phyloP scores from a whole-genome alignment of 306 rosid species.

The Bauhinia variegata region DNA sequence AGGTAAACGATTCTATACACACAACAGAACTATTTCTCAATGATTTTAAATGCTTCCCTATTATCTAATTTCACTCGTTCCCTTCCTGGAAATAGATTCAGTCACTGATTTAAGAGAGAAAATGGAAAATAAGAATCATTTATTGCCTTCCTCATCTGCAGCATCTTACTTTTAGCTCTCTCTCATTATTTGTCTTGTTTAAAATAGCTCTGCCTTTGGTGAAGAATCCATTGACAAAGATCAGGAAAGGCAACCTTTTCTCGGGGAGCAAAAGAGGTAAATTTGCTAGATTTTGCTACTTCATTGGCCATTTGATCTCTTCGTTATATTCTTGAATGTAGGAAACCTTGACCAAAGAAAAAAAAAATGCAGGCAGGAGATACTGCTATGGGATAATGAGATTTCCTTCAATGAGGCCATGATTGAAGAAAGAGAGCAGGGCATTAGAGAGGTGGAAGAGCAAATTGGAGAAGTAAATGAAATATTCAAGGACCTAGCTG shows the following conservation, averaged over 20 bases:
- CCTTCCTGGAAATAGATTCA: too few relatives aligned
- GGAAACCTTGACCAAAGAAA: slow-evolving; percentile 32
- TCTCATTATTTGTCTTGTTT: slow-evolving; percentile 22
- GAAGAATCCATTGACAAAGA: slow-evolving; percentile 47
- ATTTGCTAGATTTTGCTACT: slow-evolving; percentile 23
- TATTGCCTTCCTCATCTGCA: background rate
- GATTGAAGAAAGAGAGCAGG: slow-evolving; percentile 86
- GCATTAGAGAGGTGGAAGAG: slow-evolving; percentile 69
- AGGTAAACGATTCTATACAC: slow-evolving; percentile 37
- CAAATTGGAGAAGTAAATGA: slow-evolving; percentile 76
- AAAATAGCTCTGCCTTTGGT: slow-evolving; percentile 53
- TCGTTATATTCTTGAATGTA: slow-evolving; percentile 1
- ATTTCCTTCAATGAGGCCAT: slow-evolving; percentile 80
- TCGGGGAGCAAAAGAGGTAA: slow-evolving; percentile 63
- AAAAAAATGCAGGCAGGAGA: slow-evolving; percentile 65
- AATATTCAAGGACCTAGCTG: slow-evolving; percentile 85
- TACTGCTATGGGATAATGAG: slow-evolving; percentile 62
- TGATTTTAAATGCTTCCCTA: background rate
- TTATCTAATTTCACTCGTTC: background rate
- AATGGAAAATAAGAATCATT: background rate
- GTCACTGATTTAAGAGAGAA: too few relatives aligned
- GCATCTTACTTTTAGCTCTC: slow-evolving; percentile 6
- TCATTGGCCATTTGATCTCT: slow-evolving; percentile 11
- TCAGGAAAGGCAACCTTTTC: slow-evolving; percentile 63
- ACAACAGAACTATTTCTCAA: background rate